phyloP scores from a whole-genome alignment of 2,329 filamentous ascomycete species.

The Paramyrothecium sp. region DNA sequence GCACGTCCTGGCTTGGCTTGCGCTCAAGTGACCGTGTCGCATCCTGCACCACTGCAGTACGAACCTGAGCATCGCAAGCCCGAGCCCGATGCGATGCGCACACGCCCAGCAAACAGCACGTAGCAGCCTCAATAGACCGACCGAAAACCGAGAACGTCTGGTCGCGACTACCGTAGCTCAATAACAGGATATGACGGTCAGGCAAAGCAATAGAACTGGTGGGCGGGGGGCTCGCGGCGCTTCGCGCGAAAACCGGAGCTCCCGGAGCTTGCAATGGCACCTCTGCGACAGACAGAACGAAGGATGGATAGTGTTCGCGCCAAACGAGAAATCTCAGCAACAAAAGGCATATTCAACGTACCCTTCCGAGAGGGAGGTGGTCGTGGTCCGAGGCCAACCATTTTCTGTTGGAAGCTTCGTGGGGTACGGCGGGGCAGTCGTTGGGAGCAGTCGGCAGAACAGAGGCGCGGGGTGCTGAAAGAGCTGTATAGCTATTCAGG shows the following conservation, averaged over 20 bases:
- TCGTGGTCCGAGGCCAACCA: constrained; percentile 51
- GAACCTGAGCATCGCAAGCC: no score
- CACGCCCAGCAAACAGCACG: no score
- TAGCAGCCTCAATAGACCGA: no score
- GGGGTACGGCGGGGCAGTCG: constrained; percentile 35
- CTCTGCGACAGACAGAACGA: not conserved
- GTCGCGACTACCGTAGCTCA: no score
- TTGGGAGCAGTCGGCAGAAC: constrained; percentile 4
- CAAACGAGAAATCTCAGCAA: not conserved
- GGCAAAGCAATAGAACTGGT: no score
- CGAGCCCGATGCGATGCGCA: no score
- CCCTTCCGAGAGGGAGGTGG: constrained; percentile 61
- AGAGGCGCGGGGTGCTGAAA: not conserved
- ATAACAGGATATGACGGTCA: no score
- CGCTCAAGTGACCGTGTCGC: not conserved
- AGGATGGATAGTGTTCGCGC: not conserved
- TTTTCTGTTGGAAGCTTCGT: constrained; percentile 32
- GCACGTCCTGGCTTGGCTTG: not conserved
- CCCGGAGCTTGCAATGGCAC: not conserved
- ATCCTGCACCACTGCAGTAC: no score
- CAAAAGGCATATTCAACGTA: constrained; percentile 41
- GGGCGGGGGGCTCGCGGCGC: not conserved
- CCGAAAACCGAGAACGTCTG: no score
- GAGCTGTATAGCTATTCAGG: not conserved
- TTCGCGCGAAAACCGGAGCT: not conserved